Evolutionary conservation across 1,284 basidiomycete genomes (phyloP).

Genomic region (Golubevia pallescens): DNA sequence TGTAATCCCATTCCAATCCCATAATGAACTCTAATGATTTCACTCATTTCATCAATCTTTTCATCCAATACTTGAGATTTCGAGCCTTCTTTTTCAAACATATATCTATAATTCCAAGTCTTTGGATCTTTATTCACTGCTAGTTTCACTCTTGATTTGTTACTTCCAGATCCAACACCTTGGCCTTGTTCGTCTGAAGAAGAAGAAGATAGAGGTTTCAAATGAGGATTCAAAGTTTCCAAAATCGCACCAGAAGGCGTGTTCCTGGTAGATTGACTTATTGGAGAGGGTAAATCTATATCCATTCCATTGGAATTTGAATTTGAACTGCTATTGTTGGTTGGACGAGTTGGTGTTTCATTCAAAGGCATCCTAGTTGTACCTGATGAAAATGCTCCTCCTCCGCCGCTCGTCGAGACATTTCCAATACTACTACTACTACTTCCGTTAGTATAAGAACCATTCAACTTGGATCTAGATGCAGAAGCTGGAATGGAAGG

Average conservation of each 20-base stretch:
- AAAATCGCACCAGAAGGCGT: slow-evolving; percentile 15
- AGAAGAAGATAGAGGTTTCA: slow-evolving; percentile 6
- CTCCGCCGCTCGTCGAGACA: neutral
- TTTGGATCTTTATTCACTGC: slow-evolving; percentile 52
- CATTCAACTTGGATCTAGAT: neutral
- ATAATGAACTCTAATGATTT: neutral
- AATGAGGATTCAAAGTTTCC: slow-evolving; percentile 42
- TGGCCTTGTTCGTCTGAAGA: neutral
- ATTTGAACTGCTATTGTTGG: neutral
- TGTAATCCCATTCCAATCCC: no score
- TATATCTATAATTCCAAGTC: slow-evolving; percentile 58
- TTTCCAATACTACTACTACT: neutral
- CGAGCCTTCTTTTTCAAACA: slow-evolving; percentile 19
- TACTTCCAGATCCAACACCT: neutral
- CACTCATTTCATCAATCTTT: neutral
- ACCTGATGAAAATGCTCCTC: neutral
- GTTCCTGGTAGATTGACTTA: neutral
- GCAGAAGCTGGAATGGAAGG: neutral
- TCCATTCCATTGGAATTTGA: slow-evolving; percentile 3
- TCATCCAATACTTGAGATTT: no score
- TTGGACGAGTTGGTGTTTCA: neutral
- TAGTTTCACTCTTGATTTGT: slow-evolving; percentile 33
- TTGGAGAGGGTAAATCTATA: slow-evolving; percentile 21
- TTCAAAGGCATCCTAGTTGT: neutral
- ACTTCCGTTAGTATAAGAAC: neutral